phyloP scores from a whole-genome alignment of 441 rosid species.

The Erodium chrysanthum region DNA sequence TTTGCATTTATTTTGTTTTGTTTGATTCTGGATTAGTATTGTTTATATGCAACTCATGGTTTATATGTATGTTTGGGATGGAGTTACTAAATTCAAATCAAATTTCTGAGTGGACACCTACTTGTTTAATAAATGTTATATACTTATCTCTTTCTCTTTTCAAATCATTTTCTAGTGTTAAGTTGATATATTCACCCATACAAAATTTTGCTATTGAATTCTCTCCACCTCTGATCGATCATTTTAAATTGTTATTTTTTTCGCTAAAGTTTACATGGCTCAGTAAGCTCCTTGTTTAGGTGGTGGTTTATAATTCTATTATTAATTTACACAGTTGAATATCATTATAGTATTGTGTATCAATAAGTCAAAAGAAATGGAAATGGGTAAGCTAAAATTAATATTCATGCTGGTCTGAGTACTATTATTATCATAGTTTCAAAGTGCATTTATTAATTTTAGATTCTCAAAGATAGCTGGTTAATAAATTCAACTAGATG shows the following conservation, averaged over 20 bases:
- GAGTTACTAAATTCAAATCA: background rate
- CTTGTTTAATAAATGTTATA: background rate
- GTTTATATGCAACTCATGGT: background rate
- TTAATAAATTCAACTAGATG: background rate
- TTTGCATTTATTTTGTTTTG: background rate
- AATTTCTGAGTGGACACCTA: background rate
- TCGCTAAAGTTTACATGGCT: background rate
- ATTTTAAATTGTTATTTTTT: background rate
- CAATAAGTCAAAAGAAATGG: constrained; percentile 1
- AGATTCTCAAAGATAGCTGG: background rate
- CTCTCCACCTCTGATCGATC: background rate
- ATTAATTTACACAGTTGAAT: background rate
- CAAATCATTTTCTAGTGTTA: background rate
- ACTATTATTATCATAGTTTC: background rate
- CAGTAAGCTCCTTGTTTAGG: background rate
- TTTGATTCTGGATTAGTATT: background rate
- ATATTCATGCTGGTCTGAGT: background rate
- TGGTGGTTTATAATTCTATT: background rate
- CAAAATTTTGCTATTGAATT: background rate
- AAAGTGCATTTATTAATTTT: background rate
- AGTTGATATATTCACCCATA: background rate
- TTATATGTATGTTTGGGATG: constrained; percentile 1
- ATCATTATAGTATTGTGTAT: background rate
- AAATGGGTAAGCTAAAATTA: background rate
- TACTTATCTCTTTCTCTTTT: background rate